Evolutionary conservation across 2,329 filamentous ascomycete genomes (phyloP), one percentile per base, ranked within the genome.

Genomic region (Colletotrichum liriopes): DNA sequence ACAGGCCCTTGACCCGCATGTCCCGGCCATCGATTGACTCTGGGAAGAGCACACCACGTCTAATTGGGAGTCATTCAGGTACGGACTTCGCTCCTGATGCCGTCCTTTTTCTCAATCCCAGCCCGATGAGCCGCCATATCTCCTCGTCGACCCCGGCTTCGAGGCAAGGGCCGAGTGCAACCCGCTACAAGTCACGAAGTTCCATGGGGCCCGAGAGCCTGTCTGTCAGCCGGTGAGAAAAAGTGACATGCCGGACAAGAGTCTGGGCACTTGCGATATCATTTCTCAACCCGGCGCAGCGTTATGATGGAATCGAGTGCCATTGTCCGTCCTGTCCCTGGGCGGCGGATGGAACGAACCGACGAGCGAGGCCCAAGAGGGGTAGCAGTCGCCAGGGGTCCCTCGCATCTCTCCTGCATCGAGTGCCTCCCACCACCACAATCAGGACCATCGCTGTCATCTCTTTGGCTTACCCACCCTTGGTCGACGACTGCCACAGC

Each of bases 321-420:
- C 65, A 47, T 47, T 51, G 37, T 54, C 56, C 58, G 49, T 71
- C 45, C 49, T 58, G 58, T 63, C 43, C 58, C 39, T 70, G 47
- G 37, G 51, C 55, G 35, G 59, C 67, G 52, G 69, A 60, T 72
- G 65, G 69, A 69, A 72, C 65, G 65, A 72, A 69, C 69, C 65
- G 69, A 64, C 43, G 45, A 59, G 41, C 55, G 37, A 43, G n/a
- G 26, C 29, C 52, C 55, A 2, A 43, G 58, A 69, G 54, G 69
- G 58, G 59, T 69, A 65, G 43, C 37, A 18, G 23, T 52, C 18
- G 41, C 14, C 59, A 69, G 65, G 69, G 68, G 69, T 60, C 59
- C 69, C 69, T 72, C 69, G 69, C 59, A 64, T 39, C 66, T 58
- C 64, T 69, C 65, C 65, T 72, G 69, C 52, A 69, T 72, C 58